phyloP scores from a whole-genome alignment of 495 filamentous ascomycete species.

The Bathelium albidoporum region DNA sequence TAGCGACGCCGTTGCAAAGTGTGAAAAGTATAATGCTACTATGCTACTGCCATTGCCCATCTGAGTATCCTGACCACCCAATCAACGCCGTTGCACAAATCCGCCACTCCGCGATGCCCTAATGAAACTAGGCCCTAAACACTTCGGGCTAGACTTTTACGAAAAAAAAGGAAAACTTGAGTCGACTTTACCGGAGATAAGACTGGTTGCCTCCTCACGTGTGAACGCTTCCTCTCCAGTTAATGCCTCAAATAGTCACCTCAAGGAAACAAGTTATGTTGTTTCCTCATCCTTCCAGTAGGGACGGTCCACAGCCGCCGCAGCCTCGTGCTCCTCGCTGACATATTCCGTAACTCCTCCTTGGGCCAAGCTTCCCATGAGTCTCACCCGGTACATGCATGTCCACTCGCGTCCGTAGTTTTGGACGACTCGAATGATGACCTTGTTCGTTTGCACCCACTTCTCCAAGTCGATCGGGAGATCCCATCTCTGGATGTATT shows the following conservation, averaged over 20 bases:
- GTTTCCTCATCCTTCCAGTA: too few species aligned
- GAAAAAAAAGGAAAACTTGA: too few species aligned
- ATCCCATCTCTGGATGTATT: slow-evolving; percentile 41
- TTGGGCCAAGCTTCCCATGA: not conserved
- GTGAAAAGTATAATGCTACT: not conserved
- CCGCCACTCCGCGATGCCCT: too few species aligned
- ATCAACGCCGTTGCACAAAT: not conserved
- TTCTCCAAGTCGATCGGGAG: slow-evolving; percentile 34
- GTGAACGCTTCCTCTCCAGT: too few species aligned
- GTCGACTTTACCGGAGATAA: too few species aligned
- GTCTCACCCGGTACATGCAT: slow-evolving; percentile 45
- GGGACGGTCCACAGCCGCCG: too few species aligned
- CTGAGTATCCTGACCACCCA: not conserved
- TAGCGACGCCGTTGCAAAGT: not conserved
- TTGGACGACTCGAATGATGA: slow-evolving; percentile 41
- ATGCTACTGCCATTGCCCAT: not conserved
- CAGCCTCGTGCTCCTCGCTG: not conserved
- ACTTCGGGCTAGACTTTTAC: too few species aligned
- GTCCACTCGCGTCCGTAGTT: slow-evolving; percentile 49
- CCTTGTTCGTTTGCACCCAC: slow-evolving; percentile 28
- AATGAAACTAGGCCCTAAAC: too few species aligned
- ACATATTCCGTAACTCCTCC: not conserved
- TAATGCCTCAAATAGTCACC: too few species aligned
- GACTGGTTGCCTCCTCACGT: too few species aligned
- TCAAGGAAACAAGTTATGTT: too few species aligned